phyloP scores from a whole-genome alignment of 2,329 filamentous ascomycete species.

The Cladophialophora chaetospira region DNA sequence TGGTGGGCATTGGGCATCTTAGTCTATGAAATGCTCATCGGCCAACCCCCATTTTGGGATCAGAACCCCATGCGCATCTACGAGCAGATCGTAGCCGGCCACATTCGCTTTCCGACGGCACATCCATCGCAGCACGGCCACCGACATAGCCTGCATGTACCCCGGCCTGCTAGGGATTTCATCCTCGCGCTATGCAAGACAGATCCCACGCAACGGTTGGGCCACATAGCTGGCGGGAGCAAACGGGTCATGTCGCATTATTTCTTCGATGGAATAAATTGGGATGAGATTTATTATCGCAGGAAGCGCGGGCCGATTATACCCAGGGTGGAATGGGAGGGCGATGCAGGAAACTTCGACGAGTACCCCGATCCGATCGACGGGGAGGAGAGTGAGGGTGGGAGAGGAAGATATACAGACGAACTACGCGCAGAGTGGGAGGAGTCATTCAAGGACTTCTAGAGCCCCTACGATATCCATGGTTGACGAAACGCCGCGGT shows the following conservation, averaged over 20 bases:
- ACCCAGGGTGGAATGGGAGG: slow-evolving; percentile 60
- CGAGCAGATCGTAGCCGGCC: slow-evolving; percentile 67
- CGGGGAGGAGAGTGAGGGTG: slow-evolving; percentile 48
- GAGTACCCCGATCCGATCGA: slow-evolving; percentile 63
- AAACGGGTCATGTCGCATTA: slow-evolving; percentile 61
- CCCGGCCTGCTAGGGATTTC: slow-evolving; percentile 58
- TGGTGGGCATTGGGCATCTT: slow-evolving; percentile 71
- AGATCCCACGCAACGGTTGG: slow-evolving; percentile 63
- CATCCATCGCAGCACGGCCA: slow-evolving; percentile 49
- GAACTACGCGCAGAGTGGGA: slow-evolving; percentile 64
- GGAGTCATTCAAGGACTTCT: slow-evolving; percentile 63
- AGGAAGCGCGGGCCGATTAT: slow-evolving; percentile 64
- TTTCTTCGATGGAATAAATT: slow-evolving; percentile 64
- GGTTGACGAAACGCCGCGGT: too few species aligned
- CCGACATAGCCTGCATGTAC: slow-evolving; percentile 31
- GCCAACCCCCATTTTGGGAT: slow-evolving; percentile 69
- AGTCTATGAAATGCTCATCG: slow-evolving; percentile 68
- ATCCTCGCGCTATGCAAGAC: slow-evolving; percentile 65
- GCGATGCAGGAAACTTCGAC: slow-evolving; percentile 66
- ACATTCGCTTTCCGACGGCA: slow-evolving; percentile 60
- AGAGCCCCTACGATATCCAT: too few species aligned
- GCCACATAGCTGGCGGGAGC: slow-evolving; percentile 64
- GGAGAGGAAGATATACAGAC: slow-evolving; percentile 54
- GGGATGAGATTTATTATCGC: slow-evolving; percentile 64
- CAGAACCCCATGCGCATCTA: slow-evolving; percentile 70